Conservation (phyloP, 805 yeast genomes). For the Myxozyma melibiosi region DNA sequence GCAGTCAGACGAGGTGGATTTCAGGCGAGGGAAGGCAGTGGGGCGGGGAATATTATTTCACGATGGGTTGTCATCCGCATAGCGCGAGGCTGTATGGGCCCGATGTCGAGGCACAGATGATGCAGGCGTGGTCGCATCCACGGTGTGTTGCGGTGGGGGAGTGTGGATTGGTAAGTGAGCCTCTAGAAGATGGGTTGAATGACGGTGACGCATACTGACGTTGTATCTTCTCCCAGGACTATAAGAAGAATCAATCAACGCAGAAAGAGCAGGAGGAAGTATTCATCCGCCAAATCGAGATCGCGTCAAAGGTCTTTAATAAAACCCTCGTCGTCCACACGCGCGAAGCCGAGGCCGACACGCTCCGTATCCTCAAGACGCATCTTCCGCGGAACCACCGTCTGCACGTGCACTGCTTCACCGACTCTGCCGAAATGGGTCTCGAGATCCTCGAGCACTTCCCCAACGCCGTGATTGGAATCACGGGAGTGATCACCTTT, state of each 20-base stretch:
- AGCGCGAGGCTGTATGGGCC: constrained; percentile 11
- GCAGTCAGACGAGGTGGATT: constrained; percentile 3
- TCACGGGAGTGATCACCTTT: constrained; percentile 30
- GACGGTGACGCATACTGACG: not conserved
- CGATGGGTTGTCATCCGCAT: constrained; percentile 32
- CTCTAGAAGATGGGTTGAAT: no score
- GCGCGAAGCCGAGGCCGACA: constrained; percentile 28
- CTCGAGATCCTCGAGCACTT: constrained; percentile 12
- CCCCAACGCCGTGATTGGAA: constrained; percentile 29
- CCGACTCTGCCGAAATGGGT: constrained; percentile 26
- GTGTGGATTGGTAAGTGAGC: constrained; percentile 22
- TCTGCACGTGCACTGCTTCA: constrained; percentile 29
- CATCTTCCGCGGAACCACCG: constrained; percentile 16
- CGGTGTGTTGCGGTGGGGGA: constrained; percentile 30
- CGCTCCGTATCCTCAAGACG: constrained; percentile 12
- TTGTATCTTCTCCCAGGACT: constrained; percentile 17
- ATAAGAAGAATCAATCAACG: constrained; percentile 25
- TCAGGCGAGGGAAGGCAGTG: not conserved
- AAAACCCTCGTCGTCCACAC: constrained; percentile 29
- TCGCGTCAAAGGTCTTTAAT: constrained; percentile 9
- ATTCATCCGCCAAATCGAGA: constrained; percentile 22
- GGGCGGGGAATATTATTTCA: constrained; percentile 25
- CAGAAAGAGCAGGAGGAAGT: constrained; percentile 16
- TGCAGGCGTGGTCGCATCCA: constrained; percentile 21
- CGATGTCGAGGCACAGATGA: constrained; percentile 20